phyloP scores from a whole-genome alignment of 177 flowering plant genomes.

The Vitis hybrid region DNA sequence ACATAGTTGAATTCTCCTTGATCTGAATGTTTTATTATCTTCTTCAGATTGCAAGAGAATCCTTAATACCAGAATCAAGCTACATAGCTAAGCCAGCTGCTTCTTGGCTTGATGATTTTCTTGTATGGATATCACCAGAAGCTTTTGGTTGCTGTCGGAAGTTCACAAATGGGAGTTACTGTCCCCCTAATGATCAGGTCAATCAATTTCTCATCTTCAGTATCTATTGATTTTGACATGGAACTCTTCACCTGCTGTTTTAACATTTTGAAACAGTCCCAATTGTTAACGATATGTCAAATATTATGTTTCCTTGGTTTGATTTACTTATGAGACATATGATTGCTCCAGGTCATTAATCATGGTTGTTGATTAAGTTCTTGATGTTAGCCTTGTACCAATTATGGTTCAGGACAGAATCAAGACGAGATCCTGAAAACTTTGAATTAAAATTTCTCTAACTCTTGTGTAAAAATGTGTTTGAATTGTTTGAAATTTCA shows the following conservation, averaged over 20 bases:
- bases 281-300: not conserved
- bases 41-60: constrained; percentile 80
- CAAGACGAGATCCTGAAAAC: too few relatives aligned
- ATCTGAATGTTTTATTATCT: constrained; percentile 2
- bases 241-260: too few relatives aligned
- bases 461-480: too few relatives aligned
- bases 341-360: not conserved
- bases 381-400: not conserved
- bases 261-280: too few relatives aligned
- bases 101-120: constrained; percentile 99
- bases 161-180: constrained; percentile 87
- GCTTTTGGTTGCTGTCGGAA: constrained; percentile 99
- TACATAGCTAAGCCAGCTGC: constrained; percentile 99
- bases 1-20: not conserved
- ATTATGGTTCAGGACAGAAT: too few relatives aligned
- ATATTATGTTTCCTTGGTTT: not conserved
- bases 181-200: constrained; percentile 99
- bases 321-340: not conserved
- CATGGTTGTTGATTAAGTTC: not conserved
- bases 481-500: not conserved
- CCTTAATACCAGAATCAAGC: constrained; percentile 74
- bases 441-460: too few relatives aligned
- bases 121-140: constrained; percentile 98
- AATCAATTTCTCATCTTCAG: not conserved
- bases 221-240: not conserved